Conservation (phyloP, 1,284 basidiomycete genomes). For the Ustilago sp. region DNA sequence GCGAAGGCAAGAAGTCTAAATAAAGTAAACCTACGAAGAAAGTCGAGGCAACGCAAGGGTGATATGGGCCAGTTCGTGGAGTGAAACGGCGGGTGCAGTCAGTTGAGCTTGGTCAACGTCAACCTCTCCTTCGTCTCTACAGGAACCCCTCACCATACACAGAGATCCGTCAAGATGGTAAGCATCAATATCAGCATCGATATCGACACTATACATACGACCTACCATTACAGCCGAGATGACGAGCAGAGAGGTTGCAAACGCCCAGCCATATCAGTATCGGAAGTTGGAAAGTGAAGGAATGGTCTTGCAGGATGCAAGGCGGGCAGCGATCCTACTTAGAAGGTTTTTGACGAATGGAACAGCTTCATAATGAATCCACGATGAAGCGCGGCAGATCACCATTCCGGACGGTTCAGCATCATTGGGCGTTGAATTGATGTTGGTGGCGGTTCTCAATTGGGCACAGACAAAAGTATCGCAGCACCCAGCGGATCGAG, state of each 20-base stretch:
- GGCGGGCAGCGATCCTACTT: background rate
- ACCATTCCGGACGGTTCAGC: too few species aligned
- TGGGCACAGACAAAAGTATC: too few species aligned
- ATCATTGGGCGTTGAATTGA: too few species aligned
- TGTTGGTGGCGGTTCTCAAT: too few species aligned
- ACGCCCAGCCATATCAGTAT: background rate
- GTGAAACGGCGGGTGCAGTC: constrained; percentile 4
- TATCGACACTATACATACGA: constrained; percentile 9
- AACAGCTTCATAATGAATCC: background rate
- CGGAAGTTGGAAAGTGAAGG: background rate
- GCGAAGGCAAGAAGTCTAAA: too few species aligned
- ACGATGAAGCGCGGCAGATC: background rate
- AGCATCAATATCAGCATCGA: constrained; percentile 34
- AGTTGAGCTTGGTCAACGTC: constrained; percentile 36
- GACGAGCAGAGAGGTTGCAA: background rate
- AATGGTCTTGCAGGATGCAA: background rate
- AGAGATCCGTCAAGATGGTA: constrained; percentile 61
- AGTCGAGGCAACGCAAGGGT: background rate
- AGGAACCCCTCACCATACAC: constrained; percentile 52
- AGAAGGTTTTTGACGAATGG: background rate
- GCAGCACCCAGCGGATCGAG: too few species aligned
- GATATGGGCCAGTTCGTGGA: background rate
- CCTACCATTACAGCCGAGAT: background rate
- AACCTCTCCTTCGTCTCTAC: constrained; percentile 37
- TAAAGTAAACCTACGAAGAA: too few species aligned